These are phyloP conservation scores for Cryptococcus amylolentus DNA, from an alignment of 1,284 basidiomycete species.

Conservation along the genomic window DNA sequence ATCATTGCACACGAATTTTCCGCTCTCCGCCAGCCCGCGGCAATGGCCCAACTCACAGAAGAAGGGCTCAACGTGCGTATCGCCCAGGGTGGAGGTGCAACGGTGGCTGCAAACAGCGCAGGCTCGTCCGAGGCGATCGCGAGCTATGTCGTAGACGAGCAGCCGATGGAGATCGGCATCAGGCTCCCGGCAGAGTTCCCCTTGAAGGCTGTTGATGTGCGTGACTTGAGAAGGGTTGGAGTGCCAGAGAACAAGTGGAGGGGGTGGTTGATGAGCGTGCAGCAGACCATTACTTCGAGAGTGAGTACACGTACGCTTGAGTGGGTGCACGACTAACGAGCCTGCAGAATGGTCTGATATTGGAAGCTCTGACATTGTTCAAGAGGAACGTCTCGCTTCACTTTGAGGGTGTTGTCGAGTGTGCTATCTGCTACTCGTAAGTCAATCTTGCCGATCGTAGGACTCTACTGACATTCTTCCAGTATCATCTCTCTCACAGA, in stretches of 20 bases:
- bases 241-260: conserved; percentile 89
- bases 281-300: conserved; percentile 84
- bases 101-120: conserved; percentile 57
- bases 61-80: conserved; percentile 81
- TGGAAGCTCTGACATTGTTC: conserved; percentile 88
- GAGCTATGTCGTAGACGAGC: conserved; percentile 84
- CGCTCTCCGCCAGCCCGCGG: conserved; percentile 65
- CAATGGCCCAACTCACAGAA: conserved; percentile 65
- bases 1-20: conserved; percentile 80
- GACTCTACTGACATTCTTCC: conserved; percentile 23
- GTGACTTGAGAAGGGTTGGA: conserved; percentile 78
- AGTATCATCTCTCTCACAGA: conserved; percentile 93
- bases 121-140: conserved; percentile 50
- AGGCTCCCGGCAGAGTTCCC: conserved; percentile 89
- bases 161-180: conserved; percentile 85
- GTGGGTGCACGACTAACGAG: not conserved
- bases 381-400: conserved; percentile 89
- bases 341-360: conserved; percentile 77
- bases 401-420: conserved; percentile 90
- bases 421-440: conserved; percentile 90
- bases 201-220: conserved; percentile 79
- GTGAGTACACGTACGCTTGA: conserved; percentile 52
- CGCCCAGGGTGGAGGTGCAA: conserved; percentile 63
- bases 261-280: conserved; percentile 88
- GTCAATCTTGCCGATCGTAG: conserved; percentile 34